Percentiles rank a stretch among this genome's conserved stretches.
Evolutionary conservation across 2,329 filamentous ascomycete genomes (phyloP).

Genomic region (Cercospora canescens): DNA sequence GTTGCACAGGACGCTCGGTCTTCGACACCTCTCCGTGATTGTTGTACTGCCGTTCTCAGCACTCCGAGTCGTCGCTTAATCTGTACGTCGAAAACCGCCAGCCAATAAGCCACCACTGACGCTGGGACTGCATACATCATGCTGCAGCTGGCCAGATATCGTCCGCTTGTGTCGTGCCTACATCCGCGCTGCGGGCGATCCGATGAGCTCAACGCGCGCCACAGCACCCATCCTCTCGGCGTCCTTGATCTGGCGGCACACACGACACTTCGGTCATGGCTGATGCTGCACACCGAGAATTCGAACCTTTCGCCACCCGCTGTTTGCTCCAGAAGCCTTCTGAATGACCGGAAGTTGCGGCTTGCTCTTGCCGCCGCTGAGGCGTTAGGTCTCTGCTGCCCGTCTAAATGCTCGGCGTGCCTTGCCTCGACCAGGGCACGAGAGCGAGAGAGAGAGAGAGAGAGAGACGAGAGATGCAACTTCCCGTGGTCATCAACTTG

Average conservation of each 20-base stretch:
- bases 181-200: constrained; percentile 12
- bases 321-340: constrained; percentile 2
- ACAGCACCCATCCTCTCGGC: constrained; percentile 22
- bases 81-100: constrained; percentile 21
- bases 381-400: constrained; percentile 5
- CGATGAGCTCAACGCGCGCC: constrained; percentile 17
- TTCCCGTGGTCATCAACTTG: constrained; percentile 5
- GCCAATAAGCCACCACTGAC: constrained; percentile 17
- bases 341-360: constrained; percentile 6
- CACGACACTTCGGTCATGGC: constrained; percentile 17
- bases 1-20: constrained; percentile 17
- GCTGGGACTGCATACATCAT: constrained; percentile 19
- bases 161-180: constrained; percentile 17
- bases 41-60: constrained; percentile 15
- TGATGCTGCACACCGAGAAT: constrained; percentile 9
- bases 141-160: constrained; percentile 18
- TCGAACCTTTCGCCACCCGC: constrained; percentile 1
- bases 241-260: constrained; percentile 10
- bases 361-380: constrained; percentile 16
- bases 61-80: constrained; percentile 15
- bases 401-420: constrained; percentile 3
- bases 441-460: not conserved
- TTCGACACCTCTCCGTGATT: constrained; percentile 8
- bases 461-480: constrained; percentile 3
- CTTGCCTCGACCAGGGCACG: constrained; percentile 7